A percentile compares a stretch with the other conserved stretches of the same genome.
phyloP scores from a whole-genome alignment of 1,139 yeast species.

The Kazachstania sp. region DNA sequence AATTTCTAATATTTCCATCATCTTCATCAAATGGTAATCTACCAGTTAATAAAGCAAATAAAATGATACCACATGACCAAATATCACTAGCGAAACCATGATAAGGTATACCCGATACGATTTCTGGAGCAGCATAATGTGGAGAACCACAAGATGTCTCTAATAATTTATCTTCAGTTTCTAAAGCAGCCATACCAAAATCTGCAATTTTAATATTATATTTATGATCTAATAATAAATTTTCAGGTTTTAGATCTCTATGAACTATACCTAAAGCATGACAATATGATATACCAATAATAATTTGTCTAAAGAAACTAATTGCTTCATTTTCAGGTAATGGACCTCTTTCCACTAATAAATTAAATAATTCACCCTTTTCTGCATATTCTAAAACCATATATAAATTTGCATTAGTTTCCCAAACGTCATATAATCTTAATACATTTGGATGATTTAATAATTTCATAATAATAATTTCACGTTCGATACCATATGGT shows the following conservation, averaged over 20 bases:
- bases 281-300: conserved; percentile 85
- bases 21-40: conserved; percentile 96
- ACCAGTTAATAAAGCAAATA: conserved; percentile 89
- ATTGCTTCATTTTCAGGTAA: conserved; percentile 86
- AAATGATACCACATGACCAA: conserved; percentile 96
- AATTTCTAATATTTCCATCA: conserved; percentile 60
- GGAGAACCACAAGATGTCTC: conserved; percentile 98
- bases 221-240: conserved; percentile 74
- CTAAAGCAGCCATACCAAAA: conserved; percentile 99
- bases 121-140: conserved; percentile 98
- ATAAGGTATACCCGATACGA: conserved; percentile 86
- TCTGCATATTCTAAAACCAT: conserved; percentile 91
- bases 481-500: conserved; percentile 94
- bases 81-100: conserved; percentile 97
- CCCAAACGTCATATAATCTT: conserved; percentile 98
- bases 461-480: conserved; percentile 84
- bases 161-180: conserved; percentile 70
- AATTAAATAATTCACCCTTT: conserved; percentile 94
- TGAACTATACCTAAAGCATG: conserved; percentile 93
- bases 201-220: conserved; percentile 93
- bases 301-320: conserved; percentile 82
- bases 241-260: conserved; percentile 93
- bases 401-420: conserved; percentile 85
- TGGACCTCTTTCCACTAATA: conserved; percentile 79
- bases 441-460: conserved; percentile 89